Base-by-base conservation (phyloP, 2,329 filamentous ascomycete species). In the Amesomyces nigricolor region DNA sequence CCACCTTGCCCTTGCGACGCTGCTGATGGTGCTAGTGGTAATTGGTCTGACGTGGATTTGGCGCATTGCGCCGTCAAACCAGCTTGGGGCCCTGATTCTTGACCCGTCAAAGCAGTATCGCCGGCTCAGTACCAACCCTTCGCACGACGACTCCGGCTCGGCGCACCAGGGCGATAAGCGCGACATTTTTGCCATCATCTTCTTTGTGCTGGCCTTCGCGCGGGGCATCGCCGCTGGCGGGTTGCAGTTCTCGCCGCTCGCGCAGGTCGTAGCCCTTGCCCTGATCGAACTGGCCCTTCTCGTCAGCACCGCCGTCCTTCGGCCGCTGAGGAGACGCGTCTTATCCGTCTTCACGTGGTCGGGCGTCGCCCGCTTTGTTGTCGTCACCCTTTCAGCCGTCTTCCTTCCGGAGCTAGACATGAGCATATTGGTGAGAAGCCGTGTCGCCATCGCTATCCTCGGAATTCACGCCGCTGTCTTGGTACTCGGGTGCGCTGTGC, bases 161-260 rank as follows among this genome's bases (percentile, higher is more conserved):
- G 38, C 17, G 4, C n/a, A 7, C 10, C 37, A n/a, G 22, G 37
- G 22, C n/a, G 17, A 42, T 14, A 11, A 17, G 3, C 38, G 38
- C 8, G 37, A 50, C n/a, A 40, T 32, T 7, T 50, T 50, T 42
- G 47, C 37, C 22, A 26, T 30, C 8, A 42, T 50, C 9, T 30
- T 50, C 47, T 50, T 50, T n/a, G n/a, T 26, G 37, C 9, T 50
- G n/a, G 37, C 22, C 2, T 42, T 50, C 3, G 14, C 22, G 3
- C 19, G 47, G 3, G 47, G 47, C 9, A 11, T 32, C n/a, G 38
- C 47, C 9, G 26, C 40, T n/a, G 47, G 47, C 11, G 47, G 47
- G 22, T 7, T 50, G 14, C 47, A 50, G 26, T 50, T 50, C 47
- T 42, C 47, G n/a, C 47, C 47, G 4, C 47, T 50, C 22, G 22